phyloP scores from a whole-genome alignment of 257 asterid species.

The Fraxinus pennsylvanica region DNA sequence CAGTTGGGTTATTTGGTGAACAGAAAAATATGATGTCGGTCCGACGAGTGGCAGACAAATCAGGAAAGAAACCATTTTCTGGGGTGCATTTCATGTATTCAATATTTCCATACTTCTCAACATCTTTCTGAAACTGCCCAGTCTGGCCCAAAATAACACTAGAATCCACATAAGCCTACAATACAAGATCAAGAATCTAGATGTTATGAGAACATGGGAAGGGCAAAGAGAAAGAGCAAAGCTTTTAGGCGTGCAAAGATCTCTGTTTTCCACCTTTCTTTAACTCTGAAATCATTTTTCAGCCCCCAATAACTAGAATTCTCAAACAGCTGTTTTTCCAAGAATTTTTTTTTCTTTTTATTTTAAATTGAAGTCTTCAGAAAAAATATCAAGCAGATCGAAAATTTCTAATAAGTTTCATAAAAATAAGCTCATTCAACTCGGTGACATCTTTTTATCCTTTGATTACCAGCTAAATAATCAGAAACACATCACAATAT shows the following conservation, averaged over 20 bases:
- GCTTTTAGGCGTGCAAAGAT: background rate
- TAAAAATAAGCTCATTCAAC: background rate
- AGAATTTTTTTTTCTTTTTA: background rate
- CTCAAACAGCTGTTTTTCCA: background rate
- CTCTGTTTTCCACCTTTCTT: background rate
- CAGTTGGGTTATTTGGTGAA: slow-evolving; percentile 99
- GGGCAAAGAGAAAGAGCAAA: slow-evolving; percentile 1
- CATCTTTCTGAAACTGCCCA: slow-evolving; percentile 78
- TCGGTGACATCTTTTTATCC: slow-evolving; percentile 6
- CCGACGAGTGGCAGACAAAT: slow-evolving; percentile 62
- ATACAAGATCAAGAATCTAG: slow-evolving; percentile 11
- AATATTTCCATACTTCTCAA: slow-evolving; percentile 78
- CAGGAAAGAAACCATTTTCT: slow-evolving; percentile 92
- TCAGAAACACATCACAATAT: background rate
- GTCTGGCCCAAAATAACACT: slow-evolving; percentile 97
- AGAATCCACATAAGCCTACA: slow-evolving; percentile 90
- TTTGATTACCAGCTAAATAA: background rate
- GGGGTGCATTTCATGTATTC: slow-evolving; percentile 97
- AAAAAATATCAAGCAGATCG: background rate
- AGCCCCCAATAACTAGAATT: background rate
- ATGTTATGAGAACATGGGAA: slow-evolving; percentile 16
- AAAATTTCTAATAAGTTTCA: background rate
- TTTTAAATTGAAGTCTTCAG: background rate
- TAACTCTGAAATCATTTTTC: background rate
- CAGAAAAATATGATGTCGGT: slow-evolving; percentile 88